Evolutionary conservation across 2,329 filamentous ascomycete genomes (phyloP).

Genomic region (Aspergillus sp.): DNA sequence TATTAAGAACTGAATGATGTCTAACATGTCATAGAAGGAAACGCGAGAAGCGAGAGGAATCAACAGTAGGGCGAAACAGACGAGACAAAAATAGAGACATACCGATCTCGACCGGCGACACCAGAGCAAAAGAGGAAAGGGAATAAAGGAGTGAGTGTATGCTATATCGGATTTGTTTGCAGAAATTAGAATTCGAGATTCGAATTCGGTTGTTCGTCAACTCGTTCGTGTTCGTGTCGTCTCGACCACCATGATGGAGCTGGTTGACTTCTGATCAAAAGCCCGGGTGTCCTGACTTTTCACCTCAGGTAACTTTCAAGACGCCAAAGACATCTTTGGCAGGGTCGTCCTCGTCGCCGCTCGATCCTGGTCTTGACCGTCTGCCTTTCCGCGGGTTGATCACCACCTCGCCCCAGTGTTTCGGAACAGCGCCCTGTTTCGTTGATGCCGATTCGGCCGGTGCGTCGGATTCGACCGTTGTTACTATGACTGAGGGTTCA

Average conservation of each 20-base stretch:
- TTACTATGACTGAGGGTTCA: slow-evolving; percentile 20
- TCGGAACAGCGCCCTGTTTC: slow-evolving; percentile 30
- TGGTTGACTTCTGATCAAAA: neutral
- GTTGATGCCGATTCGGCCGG: slow-evolving; percentile 14
- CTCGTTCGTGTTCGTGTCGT: slow-evolving; percentile 9
- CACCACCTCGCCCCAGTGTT: slow-evolving; percentile 47
- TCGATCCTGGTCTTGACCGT: slow-evolving; percentile 26
- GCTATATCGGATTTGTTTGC: slow-evolving; percentile 8
- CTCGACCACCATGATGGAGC: neutral
- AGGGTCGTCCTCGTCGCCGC: slow-evolving; percentile 19
- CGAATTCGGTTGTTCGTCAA: neutral
- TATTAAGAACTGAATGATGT: neutral
- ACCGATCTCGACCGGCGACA: slow-evolving; percentile 13
- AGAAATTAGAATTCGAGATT: neutral
- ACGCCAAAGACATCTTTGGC: slow-evolving; percentile 42
- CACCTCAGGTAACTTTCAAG: slow-evolving; percentile 34
- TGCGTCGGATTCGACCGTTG: slow-evolving; percentile 16
- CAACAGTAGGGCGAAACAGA: neutral
- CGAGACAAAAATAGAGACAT: neutral
- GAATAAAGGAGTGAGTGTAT: slow-evolving; percentile 4
- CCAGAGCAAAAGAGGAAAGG: neutral
- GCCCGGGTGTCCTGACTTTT: too few relatives aligned
- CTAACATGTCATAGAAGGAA: neutral
- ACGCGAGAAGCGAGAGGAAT: slow-evolving; percentile 1
- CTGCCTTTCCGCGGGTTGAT: slow-evolving; percentile 39